Evolutionary conservation across 192 early-diverging fungal genomes (phyloP), one percentile per base, ranked within the genome.

Genomic region (Gamsiella multidivaricata): DNA sequence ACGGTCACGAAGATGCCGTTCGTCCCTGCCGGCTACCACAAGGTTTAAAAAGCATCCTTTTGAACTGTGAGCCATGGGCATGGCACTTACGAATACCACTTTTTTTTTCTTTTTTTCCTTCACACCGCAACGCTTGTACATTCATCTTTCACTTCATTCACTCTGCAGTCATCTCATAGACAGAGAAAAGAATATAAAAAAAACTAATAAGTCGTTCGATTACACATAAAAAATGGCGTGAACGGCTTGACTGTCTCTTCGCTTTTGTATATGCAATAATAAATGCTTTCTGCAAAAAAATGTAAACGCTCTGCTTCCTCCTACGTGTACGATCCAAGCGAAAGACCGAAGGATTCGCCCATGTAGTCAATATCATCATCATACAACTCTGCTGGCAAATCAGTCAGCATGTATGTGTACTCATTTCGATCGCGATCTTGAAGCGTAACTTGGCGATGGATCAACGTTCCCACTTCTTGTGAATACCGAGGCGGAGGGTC

Each of bases 1-100:
- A 69, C 66, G 42, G 90, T 99, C 17, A 87, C 87, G 61, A 98
- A 96, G 83, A 96, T 98, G 95, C 97, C 97, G 26, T 99, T 99
- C 86, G 94, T 97, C 26, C 86, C 91, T 34, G 80, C 90, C 50
- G 86, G 82, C 36, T 97, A 96, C 84, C 86, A 92, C 84, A 92
- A 93, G 61, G 43, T 78, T 32, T 78, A 78, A 78, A 51, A 12
- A 26, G 3, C 1, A 41, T 25, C 10, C 6, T 5, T 2, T n/a
- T 36, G 10, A 59, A 28, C 9, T 7, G 39, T 41, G 39, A 41
- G 7, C 7, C 39, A 14, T 10, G 14, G 14, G 39, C 39, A 41
- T 10, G 14, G 8, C 7, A 41, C 39, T 41, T 14, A 41, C 6
- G 12, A 47, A 28, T 10, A 26, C 12, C 36, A 53, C 23, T 15